These are phyloP conservation scores for Cordyceps cateniannulata DNA, from an alignment of 2,329 filamentous ascomycete genomes.

Conservation along the genomic window DNA sequence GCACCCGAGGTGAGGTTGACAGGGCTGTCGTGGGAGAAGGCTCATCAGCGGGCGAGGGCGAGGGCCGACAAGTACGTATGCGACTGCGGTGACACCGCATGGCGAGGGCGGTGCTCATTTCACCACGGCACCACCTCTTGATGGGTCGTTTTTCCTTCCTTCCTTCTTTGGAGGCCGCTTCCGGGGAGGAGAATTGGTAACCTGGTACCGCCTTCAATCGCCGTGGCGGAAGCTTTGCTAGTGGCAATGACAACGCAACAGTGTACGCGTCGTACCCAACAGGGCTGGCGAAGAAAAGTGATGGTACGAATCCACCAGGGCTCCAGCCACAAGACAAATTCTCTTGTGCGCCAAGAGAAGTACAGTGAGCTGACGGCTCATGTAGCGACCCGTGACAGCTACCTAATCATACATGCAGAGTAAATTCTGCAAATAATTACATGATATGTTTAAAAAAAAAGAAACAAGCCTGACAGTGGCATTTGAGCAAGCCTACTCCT, in stretches of 20 bases:
- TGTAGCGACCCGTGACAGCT: neutral
- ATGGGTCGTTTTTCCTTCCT: neutral
- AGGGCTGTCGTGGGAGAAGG: neutral
- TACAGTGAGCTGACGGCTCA: neutral
- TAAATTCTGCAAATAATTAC: neutral
- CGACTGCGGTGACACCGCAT: neutral
- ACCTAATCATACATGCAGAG: neutral
- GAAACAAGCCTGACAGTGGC: neutral
- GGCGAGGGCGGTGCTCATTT: neutral
- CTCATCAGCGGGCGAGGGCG: neutral
- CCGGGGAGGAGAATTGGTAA: neutral
- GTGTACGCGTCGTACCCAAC: conserved; percentile 1
- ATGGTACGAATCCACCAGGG: neutral
- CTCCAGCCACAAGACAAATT: neutral
- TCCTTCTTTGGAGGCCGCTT: neutral
- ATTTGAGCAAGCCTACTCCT: neutral
- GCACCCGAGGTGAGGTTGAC: neutral
- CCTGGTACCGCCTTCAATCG: neutral
- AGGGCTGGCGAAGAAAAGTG: neutral
- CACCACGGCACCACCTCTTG: neutral
- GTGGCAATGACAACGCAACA: conserved; percentile 2
- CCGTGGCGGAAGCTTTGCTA: neutral
- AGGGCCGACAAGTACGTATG: neutral
- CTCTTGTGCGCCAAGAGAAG: no score
- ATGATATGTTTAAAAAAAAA: neutral